Evolutionary conservation across 139 green algal genomes (phyloP).

Genomic region (Zygnema cylindricum): DNA sequence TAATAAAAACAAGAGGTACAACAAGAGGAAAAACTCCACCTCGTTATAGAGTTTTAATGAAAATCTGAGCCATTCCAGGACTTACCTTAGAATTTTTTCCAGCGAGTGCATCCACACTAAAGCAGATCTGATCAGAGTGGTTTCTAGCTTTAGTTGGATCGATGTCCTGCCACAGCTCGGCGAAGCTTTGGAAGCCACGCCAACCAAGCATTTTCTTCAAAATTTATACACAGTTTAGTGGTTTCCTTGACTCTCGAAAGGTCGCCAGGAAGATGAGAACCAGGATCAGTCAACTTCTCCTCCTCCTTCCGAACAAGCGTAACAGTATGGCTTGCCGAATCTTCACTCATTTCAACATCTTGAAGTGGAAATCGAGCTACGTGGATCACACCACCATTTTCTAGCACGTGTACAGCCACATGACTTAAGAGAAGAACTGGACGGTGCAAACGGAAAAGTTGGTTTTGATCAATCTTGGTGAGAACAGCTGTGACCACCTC

Average conservation of each 20-base stretch:
- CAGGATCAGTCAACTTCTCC: neutral
- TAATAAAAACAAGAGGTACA: too few species aligned
- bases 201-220: neutral
- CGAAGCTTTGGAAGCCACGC: neutral
- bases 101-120: too few species aligned
- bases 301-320: neutral
- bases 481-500: slow-evolving; percentile 23
- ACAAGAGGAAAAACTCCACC: too few species aligned
- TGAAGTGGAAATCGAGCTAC: slow-evolving; percentile 20
- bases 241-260: neutral
- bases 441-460: neutral
- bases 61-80: too few species aligned
- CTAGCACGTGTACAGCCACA: slow-evolving; percentile 16
- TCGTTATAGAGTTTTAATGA: too few species aligned
- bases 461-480: neutral
- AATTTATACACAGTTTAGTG: neutral
- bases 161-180: neutral
- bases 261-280: neutral
- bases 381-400: neutral
- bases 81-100: too few species aligned
- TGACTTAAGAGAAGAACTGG: slow-evolving; percentile 23
- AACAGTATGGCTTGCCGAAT: neutral
- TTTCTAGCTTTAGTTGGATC: neutral
- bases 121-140: too few species aligned
- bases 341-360: slow-evolving; percentile 28